A percentile compares a stretch with the other conserved stretches of the same genome.
phyloP scores from a whole-genome alignment of 257 asterid species.

The Eustoma russellianum region DNA sequence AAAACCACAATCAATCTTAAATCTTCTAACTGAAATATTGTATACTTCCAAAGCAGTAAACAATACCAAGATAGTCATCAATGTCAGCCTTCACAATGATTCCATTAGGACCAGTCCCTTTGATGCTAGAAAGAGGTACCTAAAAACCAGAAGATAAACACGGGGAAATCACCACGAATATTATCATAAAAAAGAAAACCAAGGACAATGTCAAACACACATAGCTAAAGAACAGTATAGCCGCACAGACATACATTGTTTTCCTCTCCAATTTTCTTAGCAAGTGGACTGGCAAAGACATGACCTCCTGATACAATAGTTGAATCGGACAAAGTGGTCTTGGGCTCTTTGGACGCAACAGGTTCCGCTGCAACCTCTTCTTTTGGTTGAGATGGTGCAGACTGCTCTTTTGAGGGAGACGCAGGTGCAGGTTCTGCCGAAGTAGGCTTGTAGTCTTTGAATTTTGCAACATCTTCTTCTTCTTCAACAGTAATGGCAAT shows the following conservation, averaged over 20 bases:
- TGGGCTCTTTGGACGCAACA: conserved; percentile 49
- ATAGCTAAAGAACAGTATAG: conserved; percentile 1
- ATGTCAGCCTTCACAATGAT: conserved; percentile 88
- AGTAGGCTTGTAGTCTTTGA: conserved; percentile 66
- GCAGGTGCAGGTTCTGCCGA: conserved; percentile 57
- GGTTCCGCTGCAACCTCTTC: conserved; percentile 52
- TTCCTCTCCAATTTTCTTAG: conserved; percentile 84
- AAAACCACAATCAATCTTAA: conserved; percentile 5
- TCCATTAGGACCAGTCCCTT: conserved; percentile 98
- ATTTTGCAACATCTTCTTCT: conserved; percentile 64
- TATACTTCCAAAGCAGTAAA: conserved; percentile 4
- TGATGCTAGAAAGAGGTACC: conserved; percentile 69
- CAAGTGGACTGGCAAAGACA: conserved; percentile 88
- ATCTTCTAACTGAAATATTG: background rate
- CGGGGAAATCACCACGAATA: conserved; percentile 1
- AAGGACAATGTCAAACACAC: background rate
- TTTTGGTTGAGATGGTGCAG: conserved; percentile 63
- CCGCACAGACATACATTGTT: conserved; percentile 37
- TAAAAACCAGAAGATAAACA: conserved; percentile 20
- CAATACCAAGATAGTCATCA: conserved; percentile 86
- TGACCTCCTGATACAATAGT: conserved; percentile 58
- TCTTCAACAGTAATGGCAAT: conserved; percentile 92
- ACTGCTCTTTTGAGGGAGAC: conserved; percentile 40
- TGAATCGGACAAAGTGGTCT: conserved; percentile 47
- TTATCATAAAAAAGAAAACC: background rate